Conservation (phyloP, 495 filamentous ascomycete genomes). For the Podospora pseudopauciseta region DNA sequence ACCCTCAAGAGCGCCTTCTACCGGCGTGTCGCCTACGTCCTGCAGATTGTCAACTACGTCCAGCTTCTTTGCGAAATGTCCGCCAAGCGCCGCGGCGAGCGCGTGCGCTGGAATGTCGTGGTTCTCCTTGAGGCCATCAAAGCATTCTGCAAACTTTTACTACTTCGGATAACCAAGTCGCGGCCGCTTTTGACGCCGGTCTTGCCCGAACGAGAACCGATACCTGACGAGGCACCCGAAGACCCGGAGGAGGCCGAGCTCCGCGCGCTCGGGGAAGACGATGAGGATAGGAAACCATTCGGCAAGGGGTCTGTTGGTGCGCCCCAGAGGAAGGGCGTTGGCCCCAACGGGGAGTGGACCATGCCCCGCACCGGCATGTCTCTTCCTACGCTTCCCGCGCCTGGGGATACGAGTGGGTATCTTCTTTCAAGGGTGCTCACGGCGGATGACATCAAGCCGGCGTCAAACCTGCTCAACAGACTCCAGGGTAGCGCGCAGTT, state of each 20-base stretch:
- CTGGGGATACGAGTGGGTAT: constrained; percentile 75
- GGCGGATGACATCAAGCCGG: constrained; percentile 92
- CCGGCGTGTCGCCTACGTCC: constrained; percentile 66
- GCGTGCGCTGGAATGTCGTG: constrained; percentile 82
- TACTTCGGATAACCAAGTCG: constrained; percentile 79
- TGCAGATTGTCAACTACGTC: constrained; percentile 90
- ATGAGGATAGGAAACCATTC: constrained; percentile 13
- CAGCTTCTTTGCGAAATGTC: constrained; percentile 83
- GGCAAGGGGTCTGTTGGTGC: neutral
- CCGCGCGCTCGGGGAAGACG: constrained; percentile 28
- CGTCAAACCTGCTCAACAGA: constrained; percentile 72
- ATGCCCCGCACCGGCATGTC: constrained; percentile 91
- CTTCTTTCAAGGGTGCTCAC: constrained; percentile 88
- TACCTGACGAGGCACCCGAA: constrained; percentile 51
- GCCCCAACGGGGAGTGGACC: constrained; percentile 62
- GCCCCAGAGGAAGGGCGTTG: constrained; percentile 1
- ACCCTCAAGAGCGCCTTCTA: constrained; percentile 70
- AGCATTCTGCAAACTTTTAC: constrained; percentile 75
- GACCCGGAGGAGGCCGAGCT: constrained; percentile 40
- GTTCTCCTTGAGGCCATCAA: constrained; percentile 83
- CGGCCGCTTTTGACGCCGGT: constrained; percentile 80
- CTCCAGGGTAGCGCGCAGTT: constrained; percentile 67
- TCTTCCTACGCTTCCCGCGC: constrained; percentile 74
- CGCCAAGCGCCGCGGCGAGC: constrained; percentile 79
- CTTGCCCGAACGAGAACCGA: constrained; percentile 78